Evolutionary conservation across 2,329 filamentous ascomycete genomes (phyloP).

Genomic region (Thermomyces lanuginosus): DNA sequence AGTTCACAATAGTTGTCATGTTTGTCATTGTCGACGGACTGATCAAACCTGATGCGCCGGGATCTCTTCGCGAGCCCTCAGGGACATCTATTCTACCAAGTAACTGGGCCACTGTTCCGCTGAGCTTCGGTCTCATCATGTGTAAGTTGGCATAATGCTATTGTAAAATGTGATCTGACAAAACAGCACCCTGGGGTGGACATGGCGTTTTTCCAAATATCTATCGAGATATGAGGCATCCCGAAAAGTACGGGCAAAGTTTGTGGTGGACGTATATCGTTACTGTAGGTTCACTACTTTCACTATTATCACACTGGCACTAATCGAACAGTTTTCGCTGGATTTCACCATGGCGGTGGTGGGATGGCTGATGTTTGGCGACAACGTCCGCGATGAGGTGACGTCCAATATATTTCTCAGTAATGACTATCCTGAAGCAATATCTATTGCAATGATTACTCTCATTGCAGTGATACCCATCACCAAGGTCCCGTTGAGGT

Average conservation of each 20-base stretch:
- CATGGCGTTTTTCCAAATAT: slow-evolving; percentile 72
- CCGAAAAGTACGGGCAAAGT: slow-evolving; percentile 60
- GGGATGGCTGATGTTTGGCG: slow-evolving; percentile 88
- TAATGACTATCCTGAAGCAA: slow-evolving; percentile 52
- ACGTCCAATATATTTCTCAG: slow-evolving; percentile 74
- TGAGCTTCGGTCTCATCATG: slow-evolving; percentile 83
- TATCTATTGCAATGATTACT: slow-evolving; percentile 66
- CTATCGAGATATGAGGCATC: slow-evolving; percentile 63
- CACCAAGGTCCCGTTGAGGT: slow-evolving; percentile 84
- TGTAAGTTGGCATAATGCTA: slow-evolving; percentile 27
- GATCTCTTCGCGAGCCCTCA: slow-evolving; percentile 68
- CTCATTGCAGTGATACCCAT: slow-evolving; percentile 87
- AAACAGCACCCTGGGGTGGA: slow-evolving; percentile 48
- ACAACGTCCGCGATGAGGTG: slow-evolving; percentile 71
- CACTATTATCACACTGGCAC: slow-evolving; percentile 4
- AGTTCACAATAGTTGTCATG: slow-evolving; percentile 48
- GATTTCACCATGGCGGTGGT: slow-evolving; percentile 69
- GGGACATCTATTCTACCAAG: slow-evolving; percentile 65
- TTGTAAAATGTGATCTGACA: slow-evolving; percentile 2
- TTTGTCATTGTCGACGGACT: slow-evolving; percentile 77
- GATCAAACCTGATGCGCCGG: slow-evolving; percentile 60
- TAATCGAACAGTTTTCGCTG: slow-evolving; percentile 47
- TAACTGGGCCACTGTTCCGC: slow-evolving; percentile 72
- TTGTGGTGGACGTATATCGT: slow-evolving; percentile 71
- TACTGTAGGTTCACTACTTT: slow-evolving; percentile 38